phyloP scores from a whole-genome alignment of 2,329 filamentous ascomycete species.

The Fusarium cyanostomum region DNA sequence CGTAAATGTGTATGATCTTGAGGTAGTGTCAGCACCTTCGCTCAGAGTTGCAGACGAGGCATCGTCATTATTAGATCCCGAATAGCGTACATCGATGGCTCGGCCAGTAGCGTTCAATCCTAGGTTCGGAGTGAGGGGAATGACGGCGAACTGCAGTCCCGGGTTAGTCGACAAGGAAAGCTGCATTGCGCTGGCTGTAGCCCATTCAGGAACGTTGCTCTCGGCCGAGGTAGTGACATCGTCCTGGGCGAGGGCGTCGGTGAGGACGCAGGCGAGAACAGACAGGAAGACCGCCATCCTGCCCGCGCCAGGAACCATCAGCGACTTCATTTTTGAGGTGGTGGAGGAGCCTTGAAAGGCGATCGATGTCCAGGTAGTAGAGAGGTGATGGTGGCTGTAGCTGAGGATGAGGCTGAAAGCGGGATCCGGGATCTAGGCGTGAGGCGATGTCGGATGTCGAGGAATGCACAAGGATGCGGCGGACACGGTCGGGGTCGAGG shows the following conservation, averaged over 20 bases:
- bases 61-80: neutral
- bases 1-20: slow-evolving; percentile 56
- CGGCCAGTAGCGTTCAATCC: slow-evolving; percentile 53
- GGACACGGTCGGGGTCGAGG: slow-evolving; percentile 19
- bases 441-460: slow-evolving; percentile 23
- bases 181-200: slow-evolving; percentile 52
- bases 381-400: neutral
- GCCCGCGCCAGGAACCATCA: slow-evolving; percentile 13
- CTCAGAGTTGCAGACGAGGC: neutral
- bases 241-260: slow-evolving; percentile 46
- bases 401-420: slow-evolving; percentile 5
- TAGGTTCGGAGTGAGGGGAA: slow-evolving; percentile 55
- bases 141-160: slow-evolving; percentile 52
- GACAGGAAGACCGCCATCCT: slow-evolving; percentile 24
- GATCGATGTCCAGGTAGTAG: neutral
- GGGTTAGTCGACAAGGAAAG: slow-evolving; percentile 49
- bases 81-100: slow-evolving; percentile 49
- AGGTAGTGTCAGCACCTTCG: slow-evolving; percentile 10
- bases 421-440: slow-evolving; percentile 10
- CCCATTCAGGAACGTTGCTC: slow-evolving; percentile 51
- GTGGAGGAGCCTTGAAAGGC: neutral
- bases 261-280: slow-evolving; percentile 41
- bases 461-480: slow-evolving; percentile 26
- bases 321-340: slow-evolving; percentile 19
- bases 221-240: slow-evolving; percentile 49